Base-by-base conservation (phyloP, 2,329 filamentous ascomycete genomes). In the Sporothrix pallida region DNA sequence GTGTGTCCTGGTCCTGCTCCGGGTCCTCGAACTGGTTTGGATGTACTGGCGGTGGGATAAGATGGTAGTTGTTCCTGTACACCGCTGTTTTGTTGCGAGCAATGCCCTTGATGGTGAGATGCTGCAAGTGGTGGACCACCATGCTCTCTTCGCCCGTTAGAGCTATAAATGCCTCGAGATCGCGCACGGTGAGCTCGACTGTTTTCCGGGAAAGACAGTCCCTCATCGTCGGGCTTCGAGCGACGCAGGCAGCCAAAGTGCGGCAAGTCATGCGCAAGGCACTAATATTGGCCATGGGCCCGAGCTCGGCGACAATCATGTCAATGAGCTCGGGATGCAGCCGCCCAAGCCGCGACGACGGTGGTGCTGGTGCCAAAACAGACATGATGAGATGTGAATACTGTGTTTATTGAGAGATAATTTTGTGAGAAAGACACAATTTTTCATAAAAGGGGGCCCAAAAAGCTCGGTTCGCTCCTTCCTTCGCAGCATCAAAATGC, bases 71-170 rank as follows among this genome's bases (percentile, higher is more conserved):
- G 37, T 17, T 23, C 50, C 46, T 31, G 10, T 44, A 52, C 12
- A 73, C 63, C 1, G 20, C 63, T n/a, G 17, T 23, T 58, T 72
- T 70, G 46, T 65, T 65, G 26, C 67, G 72, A 5, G 37, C 56
- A 15, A 73, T 56, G 48, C 72, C 72, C 7, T 48, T 62, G 31
- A 73, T 48, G 2, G 72, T 73, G 67, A 69, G 70, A 31, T 65
- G 48, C 67, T 46, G 67, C 46, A 73, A 37, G 13, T 46, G 15
- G 7, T 60, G 48, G n/a, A 46, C 72, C 9, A 42, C 44, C 5
- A 31, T 2, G 15, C 58, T 17, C 2, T 60, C 67, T 12, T 46
- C 8, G 8, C n/a, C 44, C 37, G 72, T 73, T 12, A 71, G 23
- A 8, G 20, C 44, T 48, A 56, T 48, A 70, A 73, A 70, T n/a